phyloP scores from a whole-genome alignment of 495 filamentous ascomycete genomes.

The Lasiosphaeria ovina region DNA sequence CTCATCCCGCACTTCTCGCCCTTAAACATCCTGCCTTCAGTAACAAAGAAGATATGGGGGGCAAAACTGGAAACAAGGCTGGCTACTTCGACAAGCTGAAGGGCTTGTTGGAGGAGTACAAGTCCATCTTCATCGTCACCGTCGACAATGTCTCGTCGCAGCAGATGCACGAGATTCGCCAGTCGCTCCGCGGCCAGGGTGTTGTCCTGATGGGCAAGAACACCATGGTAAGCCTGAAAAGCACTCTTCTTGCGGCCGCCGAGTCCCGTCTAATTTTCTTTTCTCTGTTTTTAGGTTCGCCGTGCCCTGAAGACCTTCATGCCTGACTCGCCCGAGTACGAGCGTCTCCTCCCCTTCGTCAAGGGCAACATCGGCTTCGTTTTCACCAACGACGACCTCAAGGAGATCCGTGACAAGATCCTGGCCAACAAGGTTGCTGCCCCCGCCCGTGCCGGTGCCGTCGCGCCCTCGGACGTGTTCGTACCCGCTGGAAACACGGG shows the following conservation, averaged over 20 bases:
- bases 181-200: conserved; percentile 79
- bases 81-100: conserved; percentile 99
- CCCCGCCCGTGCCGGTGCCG: conserved; percentile 92
- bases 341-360: conserved; percentile 92
- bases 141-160: conserved; percentile 97
- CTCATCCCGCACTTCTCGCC: conserved; percentile 50
- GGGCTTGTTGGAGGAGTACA: conserved; percentile 85
- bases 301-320: conserved; percentile 97
- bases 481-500: conserved; percentile 97
- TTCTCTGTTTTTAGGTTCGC: conserved; percentile 61
- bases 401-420: conserved; percentile 88
- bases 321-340: conserved; percentile 87
- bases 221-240: conserved; percentile 76
- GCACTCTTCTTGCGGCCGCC: too few relatives aligned
- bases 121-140: conserved; percentile 92
- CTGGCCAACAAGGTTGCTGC: conserved; percentile 95
- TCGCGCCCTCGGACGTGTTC: conserved; percentile 87
- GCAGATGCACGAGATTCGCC: conserved; percentile 99
- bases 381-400: conserved; percentile 97
- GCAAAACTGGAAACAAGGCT: conserved; percentile 89
- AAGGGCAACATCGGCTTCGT: conserved; percentile 98
- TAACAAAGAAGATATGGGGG: conserved; percentile 98
- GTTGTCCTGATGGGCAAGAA: conserved; percentile 99
- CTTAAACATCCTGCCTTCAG: conserved; percentile 98
- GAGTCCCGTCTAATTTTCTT: neutral